A percentile compares a stretch with the other conserved stretches of the same genome.
Conservation (phyloP, 257 asterid species). For the Solanum commersonii region DNA sequence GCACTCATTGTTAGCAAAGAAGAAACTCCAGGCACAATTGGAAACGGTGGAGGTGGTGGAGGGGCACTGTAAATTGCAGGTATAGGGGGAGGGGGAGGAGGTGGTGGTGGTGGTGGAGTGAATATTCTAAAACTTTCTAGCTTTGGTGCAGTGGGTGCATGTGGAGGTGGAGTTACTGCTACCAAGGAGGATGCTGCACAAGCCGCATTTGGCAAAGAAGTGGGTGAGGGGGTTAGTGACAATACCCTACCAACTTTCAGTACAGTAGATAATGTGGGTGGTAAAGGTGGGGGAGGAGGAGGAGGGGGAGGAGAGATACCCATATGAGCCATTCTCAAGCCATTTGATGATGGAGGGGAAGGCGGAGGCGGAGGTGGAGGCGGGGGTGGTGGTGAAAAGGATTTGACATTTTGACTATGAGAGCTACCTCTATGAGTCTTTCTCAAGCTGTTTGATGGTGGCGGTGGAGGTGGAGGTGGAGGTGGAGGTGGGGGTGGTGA, state of each 20-base stretch:
- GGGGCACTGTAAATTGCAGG: not conserved
- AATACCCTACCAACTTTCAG: conserved; percentile 17
- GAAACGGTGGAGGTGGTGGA: conserved; percentile 7
- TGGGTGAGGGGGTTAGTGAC: conserved; percentile 43
- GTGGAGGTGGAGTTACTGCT: not conserved
- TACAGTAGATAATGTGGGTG: conserved; percentile 15
- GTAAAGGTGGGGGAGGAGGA: conserved; percentile 18
- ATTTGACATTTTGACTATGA: not conserved
- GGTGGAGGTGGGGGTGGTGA: conserved; percentile 10
- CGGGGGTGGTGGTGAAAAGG: conserved; percentile 1
- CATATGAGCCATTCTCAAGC: not conserved
- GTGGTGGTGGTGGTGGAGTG: conserved; percentile 24
- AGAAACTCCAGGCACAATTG: not conserved
- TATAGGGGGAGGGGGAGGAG: conserved; percentile 17
- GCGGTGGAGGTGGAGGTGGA: not conserved
- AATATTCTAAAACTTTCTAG: conserved; percentile 1
- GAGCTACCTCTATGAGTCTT: not conserved
- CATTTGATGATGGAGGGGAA: not conserved
- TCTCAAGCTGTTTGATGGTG: not conserved
- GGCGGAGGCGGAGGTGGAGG: not conserved
- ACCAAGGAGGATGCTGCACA: not conserved
- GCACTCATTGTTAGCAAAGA: not conserved
- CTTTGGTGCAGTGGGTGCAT: not conserved
- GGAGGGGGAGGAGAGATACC: conserved; percentile 9
- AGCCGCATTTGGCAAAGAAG: conserved; percentile 35